Evolutionary conservation across 2,329 filamentous ascomycete genomes (phyloP).

Genomic region (Proliferodiscus dingleyae): DNA sequence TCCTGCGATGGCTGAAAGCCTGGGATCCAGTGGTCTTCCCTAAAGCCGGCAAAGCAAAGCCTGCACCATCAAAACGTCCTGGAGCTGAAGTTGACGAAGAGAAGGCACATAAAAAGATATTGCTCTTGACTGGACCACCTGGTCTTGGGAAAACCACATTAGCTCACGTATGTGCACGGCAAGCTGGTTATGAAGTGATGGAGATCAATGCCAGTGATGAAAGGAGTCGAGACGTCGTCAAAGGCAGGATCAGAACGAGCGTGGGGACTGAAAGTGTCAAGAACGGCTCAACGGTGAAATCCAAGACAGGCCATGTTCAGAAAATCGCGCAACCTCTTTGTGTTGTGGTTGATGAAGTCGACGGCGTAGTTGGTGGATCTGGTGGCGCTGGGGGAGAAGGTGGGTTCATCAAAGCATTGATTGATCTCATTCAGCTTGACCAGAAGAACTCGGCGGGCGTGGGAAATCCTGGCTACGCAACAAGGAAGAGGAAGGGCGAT

Average conservation of each 20-base stretch:
- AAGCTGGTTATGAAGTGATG: conserved; percentile 93
- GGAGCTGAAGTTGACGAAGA: conserved; percentile 56
- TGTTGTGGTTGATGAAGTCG: conserved; percentile 93
- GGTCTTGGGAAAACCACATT: conserved; percentile 94
- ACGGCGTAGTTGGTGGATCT: conserved; percentile 82
- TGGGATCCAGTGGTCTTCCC: conserved; percentile 96
- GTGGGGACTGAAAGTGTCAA: conserved; percentile 93
- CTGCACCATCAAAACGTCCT: conserved; percentile 38
- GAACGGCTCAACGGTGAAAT: conserved; percentile 53
- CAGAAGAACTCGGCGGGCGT: conserved; percentile 63
- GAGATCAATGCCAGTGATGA: conserved; percentile 99
- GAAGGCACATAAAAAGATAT: conserved; percentile 76
- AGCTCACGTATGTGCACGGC: conserved; percentile 89
- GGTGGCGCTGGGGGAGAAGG: conserved; percentile 77
- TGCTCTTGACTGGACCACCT: conserved; percentile 86
- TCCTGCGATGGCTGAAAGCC: conserved; percentile 86
- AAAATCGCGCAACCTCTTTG: conserved; percentile 84
- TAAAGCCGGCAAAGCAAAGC: conserved; percentile 52
- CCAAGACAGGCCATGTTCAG: conserved; percentile 47
- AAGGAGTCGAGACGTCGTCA: conserved; percentile 82
- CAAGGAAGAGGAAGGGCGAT: conserved; percentile 67
- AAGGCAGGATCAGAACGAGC: conserved; percentile 83
- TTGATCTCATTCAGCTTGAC: conserved; percentile 82
- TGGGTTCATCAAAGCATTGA: conserved; percentile 90
- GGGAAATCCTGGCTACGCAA: conserved; percentile 31